These are phyloP conservation scores for Neostapfia colusana DNA, from an alignment of 176 grass and related monocot species.

Conservation along the genomic window DNA sequence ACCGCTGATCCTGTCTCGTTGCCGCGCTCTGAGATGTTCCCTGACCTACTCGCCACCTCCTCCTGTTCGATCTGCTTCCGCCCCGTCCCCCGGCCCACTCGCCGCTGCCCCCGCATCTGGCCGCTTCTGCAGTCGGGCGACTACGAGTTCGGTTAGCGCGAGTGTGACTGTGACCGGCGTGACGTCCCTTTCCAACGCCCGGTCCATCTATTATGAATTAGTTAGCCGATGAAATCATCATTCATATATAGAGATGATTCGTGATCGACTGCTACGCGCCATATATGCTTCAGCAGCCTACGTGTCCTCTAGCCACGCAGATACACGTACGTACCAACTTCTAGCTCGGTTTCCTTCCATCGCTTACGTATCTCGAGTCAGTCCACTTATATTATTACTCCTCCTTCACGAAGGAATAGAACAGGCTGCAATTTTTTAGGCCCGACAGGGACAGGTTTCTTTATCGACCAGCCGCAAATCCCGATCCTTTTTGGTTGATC, in stretches of 20 bases:
- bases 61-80: not conserved
- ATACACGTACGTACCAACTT: not conserved
- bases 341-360: not conserved
- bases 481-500: conserved; percentile 20
- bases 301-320: not conserved
- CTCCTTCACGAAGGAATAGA: not conserved
- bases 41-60: not conserved
- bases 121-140: not conserved
- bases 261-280: not conserved
- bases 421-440: not conserved
- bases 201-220: not conserved
- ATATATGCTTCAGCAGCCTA: too few relatives aligned
- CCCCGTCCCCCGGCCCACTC: not conserved
- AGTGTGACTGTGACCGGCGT: not conserved
- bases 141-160: not conserved
- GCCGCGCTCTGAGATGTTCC: conserved; percentile 1
- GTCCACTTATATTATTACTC: not conserved
- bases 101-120: not conserved
- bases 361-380: not conserved
- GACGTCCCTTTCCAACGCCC: not conserved
- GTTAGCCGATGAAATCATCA: not conserved
- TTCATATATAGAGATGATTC: not conserved
- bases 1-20: conserved; percentile 31
- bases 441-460: not conserved
- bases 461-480: conserved; percentile 8